A percentile compares a stretch with the other conserved stretches of the same genome.
phyloP scores from a whole-genome alignment of 805 yeast genomes.

The Millerago galiae region DNA sequence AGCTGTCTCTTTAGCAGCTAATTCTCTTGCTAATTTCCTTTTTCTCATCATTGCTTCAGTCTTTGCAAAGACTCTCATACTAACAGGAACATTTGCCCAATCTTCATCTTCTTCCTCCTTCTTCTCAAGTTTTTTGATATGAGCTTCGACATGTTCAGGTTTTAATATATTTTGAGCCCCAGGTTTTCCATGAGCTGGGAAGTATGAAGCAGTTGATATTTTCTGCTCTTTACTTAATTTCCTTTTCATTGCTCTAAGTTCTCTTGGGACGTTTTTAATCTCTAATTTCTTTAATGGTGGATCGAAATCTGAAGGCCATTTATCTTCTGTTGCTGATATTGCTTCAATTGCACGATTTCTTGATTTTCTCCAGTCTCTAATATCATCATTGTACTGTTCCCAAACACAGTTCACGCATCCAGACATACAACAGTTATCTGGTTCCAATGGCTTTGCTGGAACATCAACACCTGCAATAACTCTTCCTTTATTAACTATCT shows the following conservation, averaged over 20 bases:
- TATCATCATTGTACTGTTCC: conserved; percentile 86
- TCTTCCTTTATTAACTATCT: conserved; percentile 14
- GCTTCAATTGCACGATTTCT: conserved; percentile 53
- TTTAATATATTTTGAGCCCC: conserved; percentile 26
- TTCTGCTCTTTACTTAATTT: conserved; percentile 19
- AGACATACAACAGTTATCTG: conserved; percentile 96
- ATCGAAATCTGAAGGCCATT: conserved; percentile 64
- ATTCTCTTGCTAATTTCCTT: conserved; percentile 22
- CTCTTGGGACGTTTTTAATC: conserved; percentile 37
- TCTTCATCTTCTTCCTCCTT: conserved; percentile 32
- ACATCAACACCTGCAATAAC: conserved; percentile 60
- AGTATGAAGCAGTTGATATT: conserved; percentile 25
- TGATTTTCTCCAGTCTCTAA: conserved; percentile 69
- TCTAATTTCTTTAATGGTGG: conserved; percentile 42
- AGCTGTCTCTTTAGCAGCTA: conserved; percentile 1
- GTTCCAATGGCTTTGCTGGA: conserved; percentile 81
- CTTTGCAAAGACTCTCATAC: conserved; percentile 76
- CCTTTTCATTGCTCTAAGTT: conserved; percentile 25
- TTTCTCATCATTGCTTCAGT: conserved; percentile 47
- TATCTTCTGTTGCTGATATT: conserved; percentile 34
- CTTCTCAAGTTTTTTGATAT: conserved; percentile 10
- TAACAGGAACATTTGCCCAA: conserved; percentile 62
- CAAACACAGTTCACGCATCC: conserved; percentile 97
- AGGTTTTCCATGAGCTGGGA: conserved; percentile 28
- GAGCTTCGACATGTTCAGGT: conserved; percentile 17